These are phyloP conservation scores for Lactifluus pinguis DNA, from an alignment of 768 basidiomycete species.

Conservation along the genomic window DNA sequence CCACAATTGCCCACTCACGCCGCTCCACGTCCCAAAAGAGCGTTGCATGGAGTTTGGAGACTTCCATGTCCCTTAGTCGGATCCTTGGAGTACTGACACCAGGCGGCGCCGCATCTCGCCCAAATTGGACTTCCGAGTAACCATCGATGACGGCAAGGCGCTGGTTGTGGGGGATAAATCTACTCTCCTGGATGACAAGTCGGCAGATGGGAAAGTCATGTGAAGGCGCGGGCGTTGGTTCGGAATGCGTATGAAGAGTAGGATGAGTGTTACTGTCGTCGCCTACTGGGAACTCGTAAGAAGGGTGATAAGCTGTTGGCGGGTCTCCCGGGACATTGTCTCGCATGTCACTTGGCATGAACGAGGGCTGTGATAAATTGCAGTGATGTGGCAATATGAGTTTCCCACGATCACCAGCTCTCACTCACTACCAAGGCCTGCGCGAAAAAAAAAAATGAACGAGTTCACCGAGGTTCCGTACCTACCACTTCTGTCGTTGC, in stretches of 20 bases:
- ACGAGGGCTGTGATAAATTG: not conserved
- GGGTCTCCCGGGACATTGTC: conserved; percentile 9
- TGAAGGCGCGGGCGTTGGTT: not conserved
- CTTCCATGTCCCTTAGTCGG: conserved; percentile 75
- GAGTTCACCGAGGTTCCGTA: conserved; percentile 16
- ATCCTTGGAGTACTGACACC: conserved; percentile 51
- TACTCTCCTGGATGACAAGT: conserved; percentile 30
- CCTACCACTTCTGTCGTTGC: not conserved
- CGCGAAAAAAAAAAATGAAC: conserved; percentile 10
- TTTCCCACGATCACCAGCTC: conserved; percentile 3
- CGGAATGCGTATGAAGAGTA: not conserved
- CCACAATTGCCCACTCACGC: conserved; percentile 63
- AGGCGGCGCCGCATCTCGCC: conserved; percentile 51
- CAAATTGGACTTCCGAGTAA: conserved; percentile 60
- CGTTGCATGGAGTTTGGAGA: conserved; percentile 74
- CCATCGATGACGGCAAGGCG: conserved; percentile 55
- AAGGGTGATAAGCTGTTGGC: conserved; percentile 35
- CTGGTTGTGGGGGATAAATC: conserved; percentile 42
- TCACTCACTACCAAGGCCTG: not conserved
- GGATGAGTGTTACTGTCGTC: conserved; percentile 4
- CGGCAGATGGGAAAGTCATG: conserved; percentile 26
- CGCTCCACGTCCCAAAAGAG: conserved; percentile 57
- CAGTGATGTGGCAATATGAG: not conserved
- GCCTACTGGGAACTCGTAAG: conserved; percentile 54
- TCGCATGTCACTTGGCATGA: conserved; percentile 20